These are phyloP conservation scores for Mucor sp. DNA, from an alignment of 371 early-diverging fungal genomes.

Conservation along the genomic window DNA sequence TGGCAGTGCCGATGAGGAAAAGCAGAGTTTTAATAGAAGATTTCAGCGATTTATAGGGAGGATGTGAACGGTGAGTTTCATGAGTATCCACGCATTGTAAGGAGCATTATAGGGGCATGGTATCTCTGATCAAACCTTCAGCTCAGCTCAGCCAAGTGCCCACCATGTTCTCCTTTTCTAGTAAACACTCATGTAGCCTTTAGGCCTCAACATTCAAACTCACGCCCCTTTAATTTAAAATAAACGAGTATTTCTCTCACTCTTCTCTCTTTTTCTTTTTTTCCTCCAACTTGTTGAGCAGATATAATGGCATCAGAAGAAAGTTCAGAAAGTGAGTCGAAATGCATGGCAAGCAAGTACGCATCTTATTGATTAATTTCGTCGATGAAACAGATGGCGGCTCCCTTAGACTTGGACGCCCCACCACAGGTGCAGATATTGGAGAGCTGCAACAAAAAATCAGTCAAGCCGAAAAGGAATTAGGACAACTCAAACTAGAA, in stretches of 20 bases:
- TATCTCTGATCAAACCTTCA: background rate
- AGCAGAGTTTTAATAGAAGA: too few species aligned
- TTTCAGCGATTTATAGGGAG: too few species aligned
- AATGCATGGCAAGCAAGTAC: background rate
- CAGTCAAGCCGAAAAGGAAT: slow-evolving; percentile 44
- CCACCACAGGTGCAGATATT: slow-evolving; percentile 52
- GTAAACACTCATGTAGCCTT: background rate
- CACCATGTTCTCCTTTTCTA: background rate
- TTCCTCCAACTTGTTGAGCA: background rate
- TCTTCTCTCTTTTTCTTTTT: slow-evolving; percentile 3
- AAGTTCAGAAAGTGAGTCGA: background rate
- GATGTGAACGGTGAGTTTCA: too few species aligned
- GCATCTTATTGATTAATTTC: background rate
- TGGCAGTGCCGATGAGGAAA: too few species aligned
- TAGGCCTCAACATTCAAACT: background rate
- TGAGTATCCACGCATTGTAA: too few species aligned
- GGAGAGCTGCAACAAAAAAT: slow-evolving; percentile 53
- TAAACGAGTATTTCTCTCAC: background rate
- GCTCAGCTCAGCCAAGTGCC: background rate
- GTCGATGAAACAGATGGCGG: slow-evolving; percentile 1
- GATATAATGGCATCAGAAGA: slow-evolving; percentile 6
- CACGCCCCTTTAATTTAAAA: background rate
- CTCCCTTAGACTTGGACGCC: slow-evolving; percentile 13
- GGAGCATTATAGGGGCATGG: too few species aligned
- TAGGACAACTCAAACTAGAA: slow-evolving; percentile 35